These are phyloP conservation scores for Heterobasidion annosum DNA, from an alignment of 1,284 basidiomycete genomes.

Conservation along the genomic window DNA sequence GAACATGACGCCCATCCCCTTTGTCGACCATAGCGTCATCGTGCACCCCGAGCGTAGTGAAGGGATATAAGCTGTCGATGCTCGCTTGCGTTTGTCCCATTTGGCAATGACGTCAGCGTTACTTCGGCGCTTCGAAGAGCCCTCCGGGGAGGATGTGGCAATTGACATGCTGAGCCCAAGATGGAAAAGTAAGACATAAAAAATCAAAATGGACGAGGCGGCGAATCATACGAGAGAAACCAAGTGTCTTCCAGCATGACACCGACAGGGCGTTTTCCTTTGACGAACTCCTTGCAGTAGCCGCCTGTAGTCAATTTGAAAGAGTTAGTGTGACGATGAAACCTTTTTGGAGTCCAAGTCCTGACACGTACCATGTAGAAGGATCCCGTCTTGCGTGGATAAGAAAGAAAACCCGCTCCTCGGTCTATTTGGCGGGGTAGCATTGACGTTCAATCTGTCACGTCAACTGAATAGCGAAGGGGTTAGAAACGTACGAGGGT, in stretches of 20 bases:
- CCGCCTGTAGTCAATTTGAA: constrained; percentile 41
- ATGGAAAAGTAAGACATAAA: background rate
- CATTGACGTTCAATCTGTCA: background rate
- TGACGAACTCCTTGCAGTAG: constrained; percentile 87
- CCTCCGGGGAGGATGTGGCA: background rate
- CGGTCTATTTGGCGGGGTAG: constrained; percentile 33
- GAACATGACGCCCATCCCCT: constrained; percentile 74
- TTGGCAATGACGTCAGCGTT: constrained; percentile 20
- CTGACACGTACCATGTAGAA: constrained; percentile 62
- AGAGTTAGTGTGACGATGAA: background rate
- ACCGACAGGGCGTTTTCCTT: constrained; percentile 82
- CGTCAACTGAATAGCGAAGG: background rate
- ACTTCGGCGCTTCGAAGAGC: constrained; percentile 15
- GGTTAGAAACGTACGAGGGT: constrained; percentile 48
- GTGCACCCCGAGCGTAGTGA: constrained; percentile 73
- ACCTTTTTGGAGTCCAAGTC: background rate
- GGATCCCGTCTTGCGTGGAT: constrained; percentile 70
- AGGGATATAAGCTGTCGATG: constrained; percentile 64
- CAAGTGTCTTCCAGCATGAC: constrained; percentile 89
- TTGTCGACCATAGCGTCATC: constrained; percentile 72
- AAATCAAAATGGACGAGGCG: background rate
- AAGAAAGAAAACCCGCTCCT: constrained; percentile 87
- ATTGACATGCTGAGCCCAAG: constrained; percentile 24
- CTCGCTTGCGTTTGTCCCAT: constrained; percentile 82
- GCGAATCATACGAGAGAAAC: constrained; percentile 60